Percentiles rank a stretch among this genome's conserved stretches.
phyloP scores from a whole-genome alignment of 306 rosid genomes.

The cucumber (Cucumis sativus) region Cucumber_9930_V3 NC_026660.2:5274501-5275000 shows the following conservation, averaged over 20 bases:
- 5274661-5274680: neutral
- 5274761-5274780: too few relatives aligned
- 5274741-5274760: too few relatives aligned
- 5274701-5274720: too few relatives aligned
- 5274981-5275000: neutral
- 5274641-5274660: neutral
- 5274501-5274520: neutral
- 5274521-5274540: neutral
- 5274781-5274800: too few relatives aligned
- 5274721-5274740: too few relatives aligned
- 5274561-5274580: neutral
- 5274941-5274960: constrained; percentile 81
- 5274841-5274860: neutral
- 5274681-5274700: neutral
- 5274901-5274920: constrained; percentile 75
- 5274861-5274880: neutral
- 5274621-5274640: too few relatives aligned
- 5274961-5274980: constrained; percentile 90
- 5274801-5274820: neutral
- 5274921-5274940: constrained; percentile 88
- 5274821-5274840: neutral
- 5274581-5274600: neutral
- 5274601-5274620: neutral
- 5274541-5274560: too few relatives aligned
- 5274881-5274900: neutral